Base-by-base conservation (phyloP, 371 early-diverging fungal genomes). In the Mortierella sp. region DNA sequence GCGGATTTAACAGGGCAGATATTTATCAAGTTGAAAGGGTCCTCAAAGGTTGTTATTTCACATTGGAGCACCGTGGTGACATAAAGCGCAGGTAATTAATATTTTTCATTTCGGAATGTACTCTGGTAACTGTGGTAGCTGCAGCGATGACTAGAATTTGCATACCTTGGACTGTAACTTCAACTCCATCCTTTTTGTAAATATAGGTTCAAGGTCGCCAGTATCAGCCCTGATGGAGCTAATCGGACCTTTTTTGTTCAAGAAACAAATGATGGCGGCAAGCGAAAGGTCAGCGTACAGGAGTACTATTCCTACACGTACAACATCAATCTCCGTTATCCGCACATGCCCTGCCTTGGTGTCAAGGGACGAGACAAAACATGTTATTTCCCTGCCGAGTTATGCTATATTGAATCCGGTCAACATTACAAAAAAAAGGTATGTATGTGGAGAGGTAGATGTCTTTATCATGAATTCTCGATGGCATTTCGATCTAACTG, bases 321-420 rank as follows among this genome's bases (percentile, higher is more conserved):
- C 73, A 81, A 79, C 62, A 60, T 75, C 23, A 62, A 61, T 1
- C 82, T 94, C 37, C 73, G 73, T 59, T 93, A 86, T 66, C 91
- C 94, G n/a, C 74, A 83, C 53, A 72, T 94, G 19, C 94, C 95
- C 6, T 94, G 95, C 61, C 61, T 94, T 9, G 86, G 88, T 18
- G 90, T 90, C 28, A 62, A 56, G 16, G 60, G 71, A 9, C 56
- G 47, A 14, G 61, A 71, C 7, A 21, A 82, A 74, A 81, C 55
- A 60, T 48, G 64, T 2, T 85, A 80, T 58, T 81, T 94, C 59
- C 95, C 95, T 12, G 82, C 93, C 59, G 95, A 94, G 73, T 81
- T 92, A 46, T 94, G 95, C 79, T 84, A 84, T 45, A 79, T 95
- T 44, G 81, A 81, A 15, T 81, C 85, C 46, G 92, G 92, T 59